Evolutionary conservation across 495 filamentous ascomycete species (phyloP), one percentile per base, ranked within the genome.

Genomic region (Recurvomyces mirabilis): DNA sequence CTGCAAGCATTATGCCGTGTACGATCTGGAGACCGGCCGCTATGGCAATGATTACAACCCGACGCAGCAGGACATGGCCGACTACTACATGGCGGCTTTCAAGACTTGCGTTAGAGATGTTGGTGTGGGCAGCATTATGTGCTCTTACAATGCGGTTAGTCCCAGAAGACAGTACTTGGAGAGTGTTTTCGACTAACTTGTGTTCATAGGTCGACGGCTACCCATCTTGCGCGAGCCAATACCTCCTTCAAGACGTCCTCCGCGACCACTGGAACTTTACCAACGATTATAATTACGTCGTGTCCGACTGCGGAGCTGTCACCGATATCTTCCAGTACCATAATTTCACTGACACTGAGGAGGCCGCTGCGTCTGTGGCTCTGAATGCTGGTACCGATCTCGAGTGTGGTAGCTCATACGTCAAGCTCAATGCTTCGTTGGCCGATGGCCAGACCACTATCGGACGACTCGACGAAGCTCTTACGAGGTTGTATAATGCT

Each of bases 341-440:
- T 23, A 36, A 46, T 22, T 46, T 46, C 21, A 38, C 36, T 18
- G 30, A 46, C 33, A 46, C 33, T 13, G 21, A 46, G 33, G 22
- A 46, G 22, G 43, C 43, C 21, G 43, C 25, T 15, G 43, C 43
- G 18, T 36, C 43, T 4, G 43, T 46, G 14, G 43, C 43, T 3
- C 31, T 46, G 6, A 46, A 46, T 33, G 43, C 77, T 2, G 77
- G 77, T 0, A 78, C 73, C 0, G 77, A 80, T 54, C 65, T 79
- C 39, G 67, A 79, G 51, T 81, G 77, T 51, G 77, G 76, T 0
- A 65, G 65, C 1, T 68, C 68, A 17, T 78, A 74, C 56, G 69
- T 69, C 47, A 51, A 60, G 33, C 61, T 79, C 5, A 67, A 70
- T 5, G 53, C 58, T 12, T 71, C 76, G 0, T 65, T 71, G 32